Evolutionary conservation across 148 eudicot species (phyloP).

Genomic region (Amaranthus cruentus): DNA sequence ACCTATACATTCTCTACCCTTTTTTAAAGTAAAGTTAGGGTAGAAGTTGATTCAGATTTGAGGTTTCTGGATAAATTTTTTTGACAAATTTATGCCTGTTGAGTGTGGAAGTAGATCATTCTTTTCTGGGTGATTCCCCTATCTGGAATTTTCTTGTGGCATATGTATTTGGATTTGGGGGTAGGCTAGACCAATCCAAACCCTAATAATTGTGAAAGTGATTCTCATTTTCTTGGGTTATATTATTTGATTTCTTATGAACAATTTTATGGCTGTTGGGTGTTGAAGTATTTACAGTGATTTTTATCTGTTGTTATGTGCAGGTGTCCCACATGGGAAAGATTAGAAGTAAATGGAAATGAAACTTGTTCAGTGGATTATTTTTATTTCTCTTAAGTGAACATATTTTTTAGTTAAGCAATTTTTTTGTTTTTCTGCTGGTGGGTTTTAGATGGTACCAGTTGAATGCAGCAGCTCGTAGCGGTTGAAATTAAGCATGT

Average conservation of each 20-base stretch:
- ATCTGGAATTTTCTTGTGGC: background rate
- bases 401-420: slow-evolving; percentile 15
- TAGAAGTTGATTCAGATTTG: background rate
- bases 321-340: slow-evolving; percentile 28
- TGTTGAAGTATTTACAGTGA: background rate
- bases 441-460: slow-evolving; percentile 66
- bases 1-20: no score
- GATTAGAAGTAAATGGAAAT: slow-evolving; percentile 35
- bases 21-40: background rate
- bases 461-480: slow-evolving; percentile 60
- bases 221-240: background rate
- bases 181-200: no score
- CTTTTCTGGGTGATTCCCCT: background rate
- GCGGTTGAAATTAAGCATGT: slow-evolving; percentile 86
- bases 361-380: slow-evolving; percentile 12
- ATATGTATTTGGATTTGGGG: background rate
- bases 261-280: background rate
- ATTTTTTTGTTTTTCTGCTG: slow-evolving; percentile 10
- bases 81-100: background rate
- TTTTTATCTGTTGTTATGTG: slow-evolving; percentile 12
- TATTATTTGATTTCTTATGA: background rate
- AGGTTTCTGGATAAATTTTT: background rate
- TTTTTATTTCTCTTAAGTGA: slow-evolving; percentile 25
- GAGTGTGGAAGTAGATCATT: background rate
- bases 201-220: no score